Conservation (phyloP, 1,284 basidiomycete genomes). For the Stygiomarasmius scandens region DNA sequence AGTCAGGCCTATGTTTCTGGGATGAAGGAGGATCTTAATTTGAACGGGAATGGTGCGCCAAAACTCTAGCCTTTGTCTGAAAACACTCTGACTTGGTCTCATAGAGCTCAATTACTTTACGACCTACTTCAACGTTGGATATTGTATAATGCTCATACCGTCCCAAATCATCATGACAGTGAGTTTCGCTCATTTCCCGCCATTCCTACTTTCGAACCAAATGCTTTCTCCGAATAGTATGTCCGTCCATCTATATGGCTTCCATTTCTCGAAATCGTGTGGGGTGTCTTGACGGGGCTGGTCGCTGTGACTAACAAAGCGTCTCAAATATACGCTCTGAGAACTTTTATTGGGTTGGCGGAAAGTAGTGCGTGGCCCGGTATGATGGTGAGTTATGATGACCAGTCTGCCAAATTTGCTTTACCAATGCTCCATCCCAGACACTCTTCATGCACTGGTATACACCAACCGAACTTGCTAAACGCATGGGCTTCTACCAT, state of each 20-base stretch:
- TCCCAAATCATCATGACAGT: slow-evolving; percentile 22
- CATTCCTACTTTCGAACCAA: slow-evolving; percentile 2
- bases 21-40: slow-evolving; percentile 63
- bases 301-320: slow-evolving; percentile 7
- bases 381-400: slow-evolving; percentile 6
- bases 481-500: slow-evolving; percentile 11
- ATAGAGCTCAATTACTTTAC: not conserved
- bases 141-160: slow-evolving; percentile 19
- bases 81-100: not conserved
- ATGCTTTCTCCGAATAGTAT: slow-evolving; percentile 5
- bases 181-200: slow-evolving; percentile 4
- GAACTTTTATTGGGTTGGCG: slow-evolving; percentile 12
- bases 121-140: slow-evolving; percentile 4
- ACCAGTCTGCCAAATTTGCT: not conserved
- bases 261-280: slow-evolving; percentile 5
- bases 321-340: slow-evolving; percentile 13
- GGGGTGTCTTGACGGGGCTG: slow-evolving; percentile 10
- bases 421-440: not conserved
- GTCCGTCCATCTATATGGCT: slow-evolving; percentile 1
- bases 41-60: slow-evolving; percentile 44
- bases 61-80: not conserved
- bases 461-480: slow-evolving; percentile 11
- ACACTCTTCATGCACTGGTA: slow-evolving; percentile 20
- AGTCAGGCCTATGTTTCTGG: slow-evolving; percentile 65
- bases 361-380: slow-evolving; percentile 14